Evolutionary conservation across 2,329 filamentous ascomycete genomes (phyloP), one percentile per base, ranked within the genome.

Genomic region (Talaromyces rugulosus): DNA sequence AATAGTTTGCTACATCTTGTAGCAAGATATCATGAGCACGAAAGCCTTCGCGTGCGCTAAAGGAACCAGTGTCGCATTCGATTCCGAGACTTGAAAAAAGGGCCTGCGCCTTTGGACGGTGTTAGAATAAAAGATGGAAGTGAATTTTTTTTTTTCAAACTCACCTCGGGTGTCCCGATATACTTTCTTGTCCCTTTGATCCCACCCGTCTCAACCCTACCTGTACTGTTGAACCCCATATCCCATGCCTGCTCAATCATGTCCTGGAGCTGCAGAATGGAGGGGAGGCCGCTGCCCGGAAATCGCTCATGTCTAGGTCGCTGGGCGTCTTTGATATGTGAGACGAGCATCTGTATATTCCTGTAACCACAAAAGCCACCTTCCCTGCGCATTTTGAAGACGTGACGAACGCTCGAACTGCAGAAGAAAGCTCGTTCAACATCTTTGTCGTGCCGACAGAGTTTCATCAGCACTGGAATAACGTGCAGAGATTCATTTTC

Each of bases 361-460:
- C 94, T 85, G 73, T 97, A 98, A 3, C 94, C 94, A 72, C 94
- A 98, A 73, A 98, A 98, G 5, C 92, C 90, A 27, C 92, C 92
- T 78, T 96, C 93, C 63, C 81, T 83, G n/a, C 83, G 84, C 58
- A 96, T 81, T 70, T 96, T 96, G 58, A 90, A 91, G 30, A 98
- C 83, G 70, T 97, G 93, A 56, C 87, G 82, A 0, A 92, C 89
- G 55, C 82, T 81, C 1, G 89, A 84, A 69, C 92, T 87, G 73
- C 93, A 97, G 36, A 96, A 80, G 69, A 92, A 96, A 5, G 91
- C 90, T 65, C 85, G 85, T 59, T 85, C 80, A 1, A 91, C 89
- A 4, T 79, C 78, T 7, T 77, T 71, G 68, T 90, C 91, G 60
- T 89, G 82, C 47, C 88, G 82, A 51, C 90, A 84, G 11, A 92